Base-by-base conservation (phyloP, 345 rosid genomes). In the Erodium maritimum region DNA sequence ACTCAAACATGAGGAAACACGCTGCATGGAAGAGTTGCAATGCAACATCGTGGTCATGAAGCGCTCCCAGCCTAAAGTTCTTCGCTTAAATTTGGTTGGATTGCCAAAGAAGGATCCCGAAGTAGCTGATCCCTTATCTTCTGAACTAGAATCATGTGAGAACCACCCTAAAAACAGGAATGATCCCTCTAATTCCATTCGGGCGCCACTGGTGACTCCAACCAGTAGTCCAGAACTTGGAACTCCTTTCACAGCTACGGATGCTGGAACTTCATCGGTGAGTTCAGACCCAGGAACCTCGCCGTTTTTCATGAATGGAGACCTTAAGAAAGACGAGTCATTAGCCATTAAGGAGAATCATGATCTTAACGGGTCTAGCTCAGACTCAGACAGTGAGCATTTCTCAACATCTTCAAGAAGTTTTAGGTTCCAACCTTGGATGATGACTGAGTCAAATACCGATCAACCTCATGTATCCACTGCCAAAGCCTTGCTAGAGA, bases 41-140 rank as follows among this genome's bases (percentile, higher is more conserved):
- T 94, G 99, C 69, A 94, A 94, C 82, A 90, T 94, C 65, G 96
- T 87, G 72, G 89, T 82, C 33, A 90, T 90, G 87, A 94, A 87
- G 75, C 90, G 84, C 50, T 84, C 97, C 60, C 95, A 84, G 65
- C 83, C 96, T 0, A 90, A 94, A 78, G 87, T 94, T 69, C 81
- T 94, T 33, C 96, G 99, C 56, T 77, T 94, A 79, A 90, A 87
- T 77, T 78, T 94, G 78, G 89, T 82, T 63, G 96, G 97, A 61
- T 71, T 80, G 1, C 72, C 93, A 9, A 79, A 61, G 67, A 72
- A 79, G 52, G 84, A 75, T 66, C 71, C 76, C 59, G 88, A 75
- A 54, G 75, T 61, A 34, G 77, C n/a, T n/a, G n/a, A n/a, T n/a
- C n/a, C n/a, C n/a, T n/a, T n/a, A n/a, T n/a, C 75, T 60, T 74